These are phyloP conservation scores for Clonostachys sp. DNA, from an alignment of 2,329 filamentous ascomycete species.

Conservation along the genomic window DNA sequence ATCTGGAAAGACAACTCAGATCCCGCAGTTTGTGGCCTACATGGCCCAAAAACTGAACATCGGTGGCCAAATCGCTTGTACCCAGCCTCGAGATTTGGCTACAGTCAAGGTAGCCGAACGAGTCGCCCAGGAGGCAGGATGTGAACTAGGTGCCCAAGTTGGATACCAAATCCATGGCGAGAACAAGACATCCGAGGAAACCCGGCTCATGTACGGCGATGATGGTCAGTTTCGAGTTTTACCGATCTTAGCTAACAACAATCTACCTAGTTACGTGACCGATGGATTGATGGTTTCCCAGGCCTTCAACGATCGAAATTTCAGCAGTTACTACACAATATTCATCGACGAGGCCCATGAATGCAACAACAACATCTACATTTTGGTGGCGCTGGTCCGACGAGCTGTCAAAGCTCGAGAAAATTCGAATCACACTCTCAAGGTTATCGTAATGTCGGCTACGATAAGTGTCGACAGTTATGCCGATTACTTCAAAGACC, in stretches of 20 bases:
- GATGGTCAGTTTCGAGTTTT: no score
- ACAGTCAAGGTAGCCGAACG: neutral
- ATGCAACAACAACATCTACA: slow-evolving; percentile 77
- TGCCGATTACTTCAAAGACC: slow-evolving; percentile 8
- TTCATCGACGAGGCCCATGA: slow-evolving; percentile 96
- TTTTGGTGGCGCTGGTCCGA: slow-evolving; percentile 78
- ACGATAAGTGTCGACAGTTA: slow-evolving; percentile 88
- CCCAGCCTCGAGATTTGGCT: neutral
- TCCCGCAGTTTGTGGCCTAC: neutral
- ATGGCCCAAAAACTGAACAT: neutral
- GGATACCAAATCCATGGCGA: neutral
- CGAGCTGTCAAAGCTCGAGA: slow-evolving; percentile 74
- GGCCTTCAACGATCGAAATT: neutral
- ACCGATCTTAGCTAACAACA: no score
- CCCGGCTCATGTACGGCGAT: neutral
- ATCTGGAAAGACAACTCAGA: neutral
- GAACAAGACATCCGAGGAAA: neutral
- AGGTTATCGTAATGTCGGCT: slow-evolving; percentile 75
- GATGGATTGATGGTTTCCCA: slow-evolving; percentile 3
- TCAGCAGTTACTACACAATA: slow-evolving; percentile 50
- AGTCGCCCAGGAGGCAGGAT: neutral
- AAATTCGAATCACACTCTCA: slow-evolving; percentile 55
- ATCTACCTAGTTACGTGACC: slow-evolving; percentile 4
- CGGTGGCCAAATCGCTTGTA: neutral
- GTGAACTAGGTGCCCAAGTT: neutral